These are phyloP conservation scores for Rosa lucieae DNA, from an alignment of 306 rosid genomes.

Conservation along the genomic window DNA sequence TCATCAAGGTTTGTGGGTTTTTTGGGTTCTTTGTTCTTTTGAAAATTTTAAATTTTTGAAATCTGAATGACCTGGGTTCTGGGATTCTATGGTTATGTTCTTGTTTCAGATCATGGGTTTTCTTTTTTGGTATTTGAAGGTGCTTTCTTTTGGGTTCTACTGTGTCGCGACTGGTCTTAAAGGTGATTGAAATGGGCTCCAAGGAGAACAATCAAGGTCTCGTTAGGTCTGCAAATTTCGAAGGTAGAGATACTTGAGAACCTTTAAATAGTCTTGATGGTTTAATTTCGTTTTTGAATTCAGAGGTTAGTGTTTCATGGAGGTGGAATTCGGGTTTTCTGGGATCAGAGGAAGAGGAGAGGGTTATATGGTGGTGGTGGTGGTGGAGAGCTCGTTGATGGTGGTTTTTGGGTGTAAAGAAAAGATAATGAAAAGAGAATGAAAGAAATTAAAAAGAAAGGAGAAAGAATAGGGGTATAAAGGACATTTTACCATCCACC, in stretches of 20 bases:
- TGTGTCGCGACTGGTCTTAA: conserved; percentile 11
- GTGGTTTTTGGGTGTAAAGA: too few species aligned
- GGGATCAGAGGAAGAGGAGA: too few species aligned
- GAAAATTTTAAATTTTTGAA: background rate
- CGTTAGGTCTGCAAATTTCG: conserved; percentile 28
- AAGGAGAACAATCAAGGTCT: conserved; percentile 38
- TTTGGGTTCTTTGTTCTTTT: background rate
- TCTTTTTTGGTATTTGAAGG: background rate
- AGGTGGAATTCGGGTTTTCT: too few species aligned
- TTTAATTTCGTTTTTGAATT: background rate
- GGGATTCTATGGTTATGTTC: background rate
- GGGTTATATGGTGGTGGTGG: too few species aligned
- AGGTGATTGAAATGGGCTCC: conserved; percentile 37
- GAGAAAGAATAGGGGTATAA: too few species aligned
- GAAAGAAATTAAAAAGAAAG: too few species aligned
- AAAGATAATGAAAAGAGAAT: too few species aligned
- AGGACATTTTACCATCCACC: too few species aligned
- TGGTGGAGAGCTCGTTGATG: too few species aligned
- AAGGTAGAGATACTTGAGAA: conserved; percentile 24
- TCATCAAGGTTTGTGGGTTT: conserved; percentile 12
- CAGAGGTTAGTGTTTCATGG: too few species aligned
- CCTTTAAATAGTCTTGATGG: background rate
- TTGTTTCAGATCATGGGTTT: conserved; percentile 17
- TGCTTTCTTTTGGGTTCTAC: background rate
- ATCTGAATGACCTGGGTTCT: conserved; percentile 14